Evolutionary conservation across 2,329 filamentous ascomycete genomes (phyloP).

Genomic region (Didymosphaeria variabile): DNA sequence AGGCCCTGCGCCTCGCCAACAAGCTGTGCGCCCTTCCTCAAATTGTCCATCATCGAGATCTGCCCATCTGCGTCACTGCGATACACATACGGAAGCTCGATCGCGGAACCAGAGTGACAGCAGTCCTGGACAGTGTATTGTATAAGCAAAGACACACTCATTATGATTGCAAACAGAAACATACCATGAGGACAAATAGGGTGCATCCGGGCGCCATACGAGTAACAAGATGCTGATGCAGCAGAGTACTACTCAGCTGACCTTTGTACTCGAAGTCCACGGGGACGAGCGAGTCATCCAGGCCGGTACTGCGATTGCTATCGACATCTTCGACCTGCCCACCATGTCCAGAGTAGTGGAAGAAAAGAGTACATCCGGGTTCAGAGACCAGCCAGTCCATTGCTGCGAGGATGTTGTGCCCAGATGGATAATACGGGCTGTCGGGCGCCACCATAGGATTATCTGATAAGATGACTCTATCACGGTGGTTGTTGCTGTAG

Average conservation of each 20-base stretch:
- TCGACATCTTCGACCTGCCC: constrained; percentile 60
- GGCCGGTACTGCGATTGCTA: constrained; percentile 45
- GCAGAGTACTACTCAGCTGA: constrained; percentile 62
- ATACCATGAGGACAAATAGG: constrained; percentile 62
- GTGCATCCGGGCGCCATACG: constrained; percentile 60
- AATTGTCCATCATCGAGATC: constrained; percentile 64
- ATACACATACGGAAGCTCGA: constrained; percentile 68
- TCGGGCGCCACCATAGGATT: constrained; percentile 37
- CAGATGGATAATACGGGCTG: constrained; percentile 50
- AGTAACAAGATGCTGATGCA: constrained; percentile 63
- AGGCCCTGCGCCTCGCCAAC: constrained; percentile 60
- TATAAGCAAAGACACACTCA: neutral
- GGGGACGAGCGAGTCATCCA: constrained; percentile 64
- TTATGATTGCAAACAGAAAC: neutral
- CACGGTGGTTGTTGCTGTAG: constrained; percentile 52
- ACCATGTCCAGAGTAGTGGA: constrained; percentile 69
- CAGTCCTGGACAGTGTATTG: constrained; percentile 56
- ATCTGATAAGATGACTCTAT: constrained; percentile 59
- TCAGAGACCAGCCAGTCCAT: constrained; percentile 67
- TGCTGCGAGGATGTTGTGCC: constrained; percentile 60
- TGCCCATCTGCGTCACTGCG: constrained; percentile 65
- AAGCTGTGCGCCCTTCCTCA: constrained; percentile 61
- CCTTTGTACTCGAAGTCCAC: constrained; percentile 62
- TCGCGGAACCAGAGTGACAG: constrained; percentile 68
- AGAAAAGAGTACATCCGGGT: constrained; percentile 62